Percentiles rank a stretch among this genome's conserved stretches.
Evolutionary conservation across 192 early-diverging fungal species (phyloP).

Genomic region (Rhizoclosmatium globosum): DNA sequence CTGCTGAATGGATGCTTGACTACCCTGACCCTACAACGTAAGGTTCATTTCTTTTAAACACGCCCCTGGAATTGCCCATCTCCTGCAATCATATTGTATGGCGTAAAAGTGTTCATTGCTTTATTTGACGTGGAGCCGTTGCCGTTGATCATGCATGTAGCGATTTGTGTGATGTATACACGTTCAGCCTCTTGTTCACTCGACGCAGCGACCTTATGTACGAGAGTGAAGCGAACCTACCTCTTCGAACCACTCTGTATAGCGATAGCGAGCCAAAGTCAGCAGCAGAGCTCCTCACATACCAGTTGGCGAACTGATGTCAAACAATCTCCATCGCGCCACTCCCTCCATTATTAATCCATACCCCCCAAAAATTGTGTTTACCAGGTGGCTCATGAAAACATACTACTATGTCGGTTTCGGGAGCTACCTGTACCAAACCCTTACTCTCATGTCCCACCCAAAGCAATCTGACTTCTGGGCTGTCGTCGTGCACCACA

Average conservation of each 20-base stretch:
- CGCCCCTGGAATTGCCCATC: not conserved
- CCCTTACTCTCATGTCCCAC: conserved; percentile 44
- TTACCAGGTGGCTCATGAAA: conserved; percentile 36
- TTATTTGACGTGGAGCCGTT: no score
- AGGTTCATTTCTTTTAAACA: not conserved
- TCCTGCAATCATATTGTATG: not conserved
- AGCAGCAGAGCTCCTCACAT: no score
- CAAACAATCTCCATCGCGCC: not conserved
- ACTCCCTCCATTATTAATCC: not conserved
- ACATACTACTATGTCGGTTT: conserved; percentile 53
- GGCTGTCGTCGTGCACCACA: conserved; percentile 53
- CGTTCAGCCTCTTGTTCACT: no score
- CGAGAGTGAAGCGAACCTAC: no score
- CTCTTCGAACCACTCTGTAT: no score
- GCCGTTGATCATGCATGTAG: no score
- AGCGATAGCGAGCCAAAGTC: no score
- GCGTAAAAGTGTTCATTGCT: no score
- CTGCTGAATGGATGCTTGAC: conserved; percentile 31
- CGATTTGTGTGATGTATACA: no score
- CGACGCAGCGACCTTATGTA: no score
- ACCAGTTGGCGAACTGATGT: no score
- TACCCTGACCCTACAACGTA: conserved; percentile 34
- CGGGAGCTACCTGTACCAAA: conserved; percentile 45
- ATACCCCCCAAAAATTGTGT: conserved; percentile 1
- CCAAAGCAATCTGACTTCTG: conserved; percentile 51